Evolutionary conservation across 2,329 filamentous ascomycete genomes (phyloP), one percentile per base, ranked within the genome.

Genomic region (Cladosporium austrohemisphaericum): DNA sequence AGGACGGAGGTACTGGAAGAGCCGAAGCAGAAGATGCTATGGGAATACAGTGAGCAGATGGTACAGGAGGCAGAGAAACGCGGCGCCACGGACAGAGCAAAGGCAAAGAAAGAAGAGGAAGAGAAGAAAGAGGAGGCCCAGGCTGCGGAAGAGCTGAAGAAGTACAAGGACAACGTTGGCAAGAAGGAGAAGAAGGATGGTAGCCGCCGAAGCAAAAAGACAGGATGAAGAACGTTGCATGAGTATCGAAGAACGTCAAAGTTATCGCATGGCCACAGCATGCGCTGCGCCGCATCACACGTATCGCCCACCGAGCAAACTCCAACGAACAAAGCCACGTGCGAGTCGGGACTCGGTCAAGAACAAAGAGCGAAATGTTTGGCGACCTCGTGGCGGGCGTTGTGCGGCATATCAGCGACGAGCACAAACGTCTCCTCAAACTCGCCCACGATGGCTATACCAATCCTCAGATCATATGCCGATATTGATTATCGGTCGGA

Each of bases 1-100:
- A 77, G 88, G 46, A 75, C 72, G 20, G 91, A 96, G 61, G 76
- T 96, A 8, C 36, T 78, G 56, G 86, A 95, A 63, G 90, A 94
- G 56, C 79, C 78, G 16, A 71, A 87, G 23, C 90, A 89, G 51
- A 90, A 94, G 77, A 81, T 84, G 65, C 73, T 98, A 13, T 98
- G 92, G 92, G 81, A 94, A 64, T 83, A 87, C 51, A 95, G 87
- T 63, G 91, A 95, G 62, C 82, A 81, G 63, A 80, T 94, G 55
- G 84, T 97, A 49, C 85, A 94, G 66, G 78, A 79, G 59, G 79
- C 85, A 11, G 91, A 97, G 69, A 94, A 88, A 71, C 81, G 85
- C 64, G 80, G 84, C 19, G 90, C 90, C 7, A 70, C 80, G 41
- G 78, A 76, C 50, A 70, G 81, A 51, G 78, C 77, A 38, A 66